phyloP scores from a whole-genome alignment of 768 basidiomycete genomes.

The Cubamyces lactineus region DNA sequence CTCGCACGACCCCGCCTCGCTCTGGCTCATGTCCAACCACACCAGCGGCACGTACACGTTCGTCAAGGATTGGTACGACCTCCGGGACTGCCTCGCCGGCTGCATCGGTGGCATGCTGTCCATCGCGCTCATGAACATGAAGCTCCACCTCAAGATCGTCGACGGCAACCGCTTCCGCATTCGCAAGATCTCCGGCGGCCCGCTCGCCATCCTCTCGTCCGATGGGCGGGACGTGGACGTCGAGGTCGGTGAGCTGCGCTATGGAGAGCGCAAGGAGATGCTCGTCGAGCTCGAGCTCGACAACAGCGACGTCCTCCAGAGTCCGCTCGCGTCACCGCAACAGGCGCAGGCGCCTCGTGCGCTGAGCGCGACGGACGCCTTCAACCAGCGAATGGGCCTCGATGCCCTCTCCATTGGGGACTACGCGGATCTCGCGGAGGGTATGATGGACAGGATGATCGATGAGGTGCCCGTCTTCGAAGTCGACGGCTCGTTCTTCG shows the following conservation, averaged over 20 bases:
- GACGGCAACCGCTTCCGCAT: conserved; percentile 91
- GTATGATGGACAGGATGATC: conserved; percentile 96
- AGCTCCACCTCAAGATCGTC: conserved; percentile 92
- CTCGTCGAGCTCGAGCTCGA: conserved; percentile 94
- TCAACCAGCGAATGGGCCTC: conserved; percentile 84
- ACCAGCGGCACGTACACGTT: conserved; percentile 98
- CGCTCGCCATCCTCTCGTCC: conserved; percentile 82
- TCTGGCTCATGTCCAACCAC: conserved; percentile 99
- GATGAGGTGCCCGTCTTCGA: conserved; percentile 97
- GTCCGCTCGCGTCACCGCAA: conserved; percentile 13
- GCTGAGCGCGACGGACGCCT: conserved; percentile 87
- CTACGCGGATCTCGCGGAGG: conserved; percentile 73
- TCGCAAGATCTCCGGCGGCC: conserved; percentile 91
- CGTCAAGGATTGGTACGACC: conserved; percentile 97
- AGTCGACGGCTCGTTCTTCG: conserved; percentile 94
- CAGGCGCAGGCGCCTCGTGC: conserved; percentile 30
- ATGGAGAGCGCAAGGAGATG: conserved; percentile 98
- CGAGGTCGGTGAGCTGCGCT: conserved; percentile 90
- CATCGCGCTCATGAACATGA: conserved; percentile 90
- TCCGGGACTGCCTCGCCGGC: conserved; percentile 89
- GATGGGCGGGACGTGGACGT: conserved; percentile 96
- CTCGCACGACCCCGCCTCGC: conserved; percentile 94
- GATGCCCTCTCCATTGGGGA: conserved; percentile 77
- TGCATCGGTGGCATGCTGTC: conserved; percentile 97
- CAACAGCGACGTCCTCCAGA: conserved; percentile 55